These are phyloP conservation scores for Fusarium metavorans DNA, from an alignment of 2,329 filamentous ascomycete genomes.

Conservation along the genomic window DNA sequence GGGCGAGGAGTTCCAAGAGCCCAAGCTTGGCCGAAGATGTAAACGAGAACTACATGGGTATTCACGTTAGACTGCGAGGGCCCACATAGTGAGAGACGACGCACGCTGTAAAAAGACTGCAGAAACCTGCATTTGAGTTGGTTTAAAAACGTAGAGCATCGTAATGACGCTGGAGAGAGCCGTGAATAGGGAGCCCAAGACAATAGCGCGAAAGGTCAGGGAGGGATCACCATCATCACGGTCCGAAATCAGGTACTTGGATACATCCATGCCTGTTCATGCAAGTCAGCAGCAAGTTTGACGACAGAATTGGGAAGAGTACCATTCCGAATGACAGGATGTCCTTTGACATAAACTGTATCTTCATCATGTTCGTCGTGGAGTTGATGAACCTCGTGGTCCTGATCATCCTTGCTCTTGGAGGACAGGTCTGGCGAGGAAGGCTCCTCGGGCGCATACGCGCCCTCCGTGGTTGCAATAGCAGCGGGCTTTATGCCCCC, in stretches of 20 bases:
- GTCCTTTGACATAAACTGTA: neutral
- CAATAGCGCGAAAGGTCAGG: conserved; percentile 36
- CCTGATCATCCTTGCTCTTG: neutral
- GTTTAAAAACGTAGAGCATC: conserved; percentile 19
- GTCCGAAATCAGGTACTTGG: conserved; percentile 33
- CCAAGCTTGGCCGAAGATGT: neutral
- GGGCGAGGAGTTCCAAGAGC: neutral
- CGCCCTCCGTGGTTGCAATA: neutral
- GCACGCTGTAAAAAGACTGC: neutral
- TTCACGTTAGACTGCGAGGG: neutral
- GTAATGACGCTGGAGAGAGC: conserved; percentile 37
- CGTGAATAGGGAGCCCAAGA: conserved; percentile 20
- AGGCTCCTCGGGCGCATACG: neutral
- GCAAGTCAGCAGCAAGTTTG: neutral
- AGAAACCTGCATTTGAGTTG: neutral
- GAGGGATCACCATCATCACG: conserved; percentile 37
- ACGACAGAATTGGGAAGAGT: too few species aligned
- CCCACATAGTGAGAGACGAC: rapidly evolving
- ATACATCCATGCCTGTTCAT: conserved; percentile 24
- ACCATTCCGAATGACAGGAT: neutral
- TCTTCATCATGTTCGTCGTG: neutral
- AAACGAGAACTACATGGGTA: neutral
- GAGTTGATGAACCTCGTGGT: neutral
- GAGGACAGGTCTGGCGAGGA: neutral
- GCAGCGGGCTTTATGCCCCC: neutral